Base-by-base conservation (phyloP, 805 yeast genomes). In the Cyberlindnera euphorbiiphila region DNA sequence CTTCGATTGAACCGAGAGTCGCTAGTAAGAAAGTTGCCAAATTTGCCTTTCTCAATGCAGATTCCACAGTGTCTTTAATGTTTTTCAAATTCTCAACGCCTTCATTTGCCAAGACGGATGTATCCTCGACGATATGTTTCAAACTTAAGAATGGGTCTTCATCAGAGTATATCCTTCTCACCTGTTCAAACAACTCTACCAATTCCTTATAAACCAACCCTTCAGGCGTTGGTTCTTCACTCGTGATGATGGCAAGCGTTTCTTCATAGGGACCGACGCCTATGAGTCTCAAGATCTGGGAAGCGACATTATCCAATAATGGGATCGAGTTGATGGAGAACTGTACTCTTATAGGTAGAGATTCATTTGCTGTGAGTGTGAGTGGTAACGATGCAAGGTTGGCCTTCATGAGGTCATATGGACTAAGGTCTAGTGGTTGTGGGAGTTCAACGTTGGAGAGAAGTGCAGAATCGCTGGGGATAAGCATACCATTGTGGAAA, bases 11-110 rank as follows among this genome's bases (percentile, higher is more conserved):
- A 32, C 96, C 95, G 41, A 89, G 69, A 1, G 93, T 76, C 0
- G 96, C 93, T n/a, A 88, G 74, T 27, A 88, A 64, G 54, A 87
- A 93, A 0, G 96, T 87, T 0, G 96, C 85, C 46, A 93, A 62
- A 51, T 93, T 93, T 1, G 88, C 85, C 50, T 91, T 85, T 41
- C 95, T 77, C 23, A 91, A 60, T 0, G 93, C 79, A 12, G 43
- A 30, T 7, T 54, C 54, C 22, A 51, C 45, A 4, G 39, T 27
- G 15, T 46, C 52, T 30, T 54, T 53, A 11, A 50, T 31, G n/a
- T 39, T 42, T 21, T 43, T 46, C 31, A 51, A 32, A 7, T 39
- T 41, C 12, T 34, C 34, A 2, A 37, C 15, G 4, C 41, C 45
- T n/a, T 39, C 43, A 11, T 14, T 25, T 15, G 37, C 34, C 13